Evolutionary conservation across 2,329 filamentous ascomycete species (phyloP), one percentile per base, ranked within the genome.

Genomic region (Aspergillus sp.): DNA sequence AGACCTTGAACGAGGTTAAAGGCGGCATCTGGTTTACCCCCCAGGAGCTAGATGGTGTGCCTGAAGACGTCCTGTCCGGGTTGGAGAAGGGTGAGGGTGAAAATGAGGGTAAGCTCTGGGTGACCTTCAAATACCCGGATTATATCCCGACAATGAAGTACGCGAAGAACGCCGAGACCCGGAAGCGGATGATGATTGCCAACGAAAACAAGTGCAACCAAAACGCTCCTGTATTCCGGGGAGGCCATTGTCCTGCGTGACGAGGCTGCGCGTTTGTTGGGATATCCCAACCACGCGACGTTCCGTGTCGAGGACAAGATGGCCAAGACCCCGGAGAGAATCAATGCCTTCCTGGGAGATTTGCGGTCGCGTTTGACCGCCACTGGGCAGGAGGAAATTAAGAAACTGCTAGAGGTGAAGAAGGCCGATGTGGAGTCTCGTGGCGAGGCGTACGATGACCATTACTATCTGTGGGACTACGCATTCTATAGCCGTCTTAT

Each of bases 271-370:
- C 65, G 72, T 36, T 52, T 76, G 40, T 59, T 76, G 11, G 73
- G 72, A 4, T 76, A 74, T 49, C 66, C 70, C 2, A 74, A 73
- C 48, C 73, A 76, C 55, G 73, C 73, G n/a, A 67, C 72, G 2
- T 74, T 74, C 58, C 65, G 66, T n/a, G 69, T 76, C 36, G 75
- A 78, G 52, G 71, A 75, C 42, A 74, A 75, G 52, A 77, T 79
- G 67, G 71, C 74, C 7, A 76, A 78, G 58, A 73, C 72, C 4
- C 67, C 76, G 1, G 61, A 72, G 53, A 75, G 71, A 0, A 73
- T 77, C 1, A 60, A 78, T 53, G 70, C 69, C n/a, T 76, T 79
- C 44, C 57, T 76, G 39, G 67, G 69, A 2, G 71, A 74, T 50
- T 52, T 76, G 43, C 66, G 71, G 7, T 53, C 57, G 10, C 60